Base-by-base conservation (phyloP, 129 eudicot genomes). In the Silybum marianum region DNA sequence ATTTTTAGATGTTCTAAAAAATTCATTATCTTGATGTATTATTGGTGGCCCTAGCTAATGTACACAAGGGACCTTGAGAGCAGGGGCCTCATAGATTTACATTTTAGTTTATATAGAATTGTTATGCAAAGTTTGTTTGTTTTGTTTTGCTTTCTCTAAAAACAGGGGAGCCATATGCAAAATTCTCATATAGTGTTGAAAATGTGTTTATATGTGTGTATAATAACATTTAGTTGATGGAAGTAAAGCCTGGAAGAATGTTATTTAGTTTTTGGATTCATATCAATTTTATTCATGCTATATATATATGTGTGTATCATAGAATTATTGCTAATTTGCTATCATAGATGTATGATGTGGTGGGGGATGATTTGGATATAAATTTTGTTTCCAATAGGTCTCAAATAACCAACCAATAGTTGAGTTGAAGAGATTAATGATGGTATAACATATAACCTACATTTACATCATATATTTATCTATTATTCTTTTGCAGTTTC, bases 191-290 rank as follows among this genome's bases (percentile, higher is more conserved):
- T 13, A 14, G 28, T 32, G 46, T 3, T 25, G 40, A 39, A 39
- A 65, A 38, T 68, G 6, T 65, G 39, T 23, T 25, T 65, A 8
- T 38, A 3, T 26, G 54, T 28, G 63, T 42, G 22, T 38, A 76
- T 76, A 65, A 77, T 51, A 16, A 75, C 79, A 54, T 38, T 14
- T 38, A 22, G 40, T 62, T 77, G 16, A 66, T 39, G 9, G 62
- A 23, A 44, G 44, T 4, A 2, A 25, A 25, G 46, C 58, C 70
- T 25, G 1, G 0, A 26, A 25, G 14, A 69, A 28, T 69, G 68
- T 21, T 69, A 25, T 16, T 2, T 25, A 78, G 6, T 16, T 11
- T 69, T 30, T 28, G 32, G 48, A 42, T 70, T n/a, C 60, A 62
- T 28, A 1, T 25, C 21, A 36, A 22, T n/a, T 9, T 39, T 48